Base-by-base conservation (phyloP, 768 basidiomycete species). In the Gloeopeniophorella convolvens region DNA sequence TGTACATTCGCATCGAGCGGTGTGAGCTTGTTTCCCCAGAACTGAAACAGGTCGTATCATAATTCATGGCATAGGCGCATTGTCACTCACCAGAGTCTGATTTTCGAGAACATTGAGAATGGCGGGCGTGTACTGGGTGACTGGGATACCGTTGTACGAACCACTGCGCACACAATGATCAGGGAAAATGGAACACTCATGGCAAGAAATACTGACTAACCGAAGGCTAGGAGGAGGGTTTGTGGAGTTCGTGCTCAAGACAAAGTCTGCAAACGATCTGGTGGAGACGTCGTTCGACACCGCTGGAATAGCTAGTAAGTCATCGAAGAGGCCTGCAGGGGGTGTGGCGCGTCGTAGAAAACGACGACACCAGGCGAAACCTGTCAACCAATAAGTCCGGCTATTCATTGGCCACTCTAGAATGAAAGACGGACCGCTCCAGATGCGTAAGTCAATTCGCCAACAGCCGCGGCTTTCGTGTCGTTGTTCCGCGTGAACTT, bases 301-400 rank as follows among this genome's bases (percentile, higher is more conserved):
- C 11, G 55, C 45, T 6, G 70, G 68, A 26, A 76, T 70, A 1
- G 62, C 60, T 15, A 75, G 54, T 56, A 77, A 75, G 6, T 63
- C 65, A 45, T 77, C 74, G 47, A 76, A 78, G 7, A 74, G n/a
- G 66, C 71, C 75, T 1, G 60, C 41, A 0, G 73, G 75, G 69
- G 69, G 0, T 55, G 65, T 13, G 78, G 78, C 0, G 56, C 76
- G 56, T 82, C 74, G 56, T 82, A 81, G 61, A 80, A 82, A n/a
- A 81, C 1, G 26, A 16, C 15, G 3, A 16, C 21, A 18, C 5
- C 18, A 5, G 24, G 12, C 13, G 12, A 13, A 5, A 33, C 16
- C 28, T 36, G 11, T 4, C 7, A 47, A 30, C 47, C 7, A 27
- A 31, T 70, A 18, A 69, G 73, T 3, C 71, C 66, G 5, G 69